phyloP scores from a whole-genome alignment of 2,329 filamentous ascomycete species.

The Peltaster fructicola region DNA sequence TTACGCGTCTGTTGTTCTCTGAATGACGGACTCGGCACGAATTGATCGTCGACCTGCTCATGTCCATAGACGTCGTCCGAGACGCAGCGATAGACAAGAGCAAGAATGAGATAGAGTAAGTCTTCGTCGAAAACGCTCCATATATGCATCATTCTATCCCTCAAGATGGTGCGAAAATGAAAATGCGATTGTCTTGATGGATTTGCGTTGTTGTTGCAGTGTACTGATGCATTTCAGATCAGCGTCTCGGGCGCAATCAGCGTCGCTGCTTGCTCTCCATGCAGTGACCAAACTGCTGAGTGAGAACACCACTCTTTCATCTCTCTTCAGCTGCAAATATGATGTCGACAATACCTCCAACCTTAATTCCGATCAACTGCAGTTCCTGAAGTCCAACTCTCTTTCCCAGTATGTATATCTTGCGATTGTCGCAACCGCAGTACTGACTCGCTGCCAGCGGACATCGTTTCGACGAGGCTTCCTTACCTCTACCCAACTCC shows the following conservation, averaged over 20 bases:
- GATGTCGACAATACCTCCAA: constrained; percentile 3
- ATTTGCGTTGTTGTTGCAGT: constrained; percentile 21
- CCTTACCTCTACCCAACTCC: constrained; percentile 31
- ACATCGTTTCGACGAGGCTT: constrained; percentile 38
- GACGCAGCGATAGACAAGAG: constrained; percentile 23
- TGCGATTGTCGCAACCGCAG: constrained; percentile 2
- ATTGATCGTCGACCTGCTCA: constrained; percentile 24
- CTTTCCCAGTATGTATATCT: constrained; percentile 5
- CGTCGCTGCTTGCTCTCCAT: constrained; percentile 4
- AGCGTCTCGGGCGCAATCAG: constrained; percentile 3
- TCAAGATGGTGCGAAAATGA: constrained; percentile 19
- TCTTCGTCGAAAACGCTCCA: constrained; percentile 9
- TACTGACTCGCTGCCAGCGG: constrained; percentile 25
- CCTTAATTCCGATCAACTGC: constrained; percentile 4
- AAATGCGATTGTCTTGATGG: constrained; percentile 20
- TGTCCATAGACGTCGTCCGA: constrained; percentile 30
- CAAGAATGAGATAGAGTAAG: constrained; percentile 28
- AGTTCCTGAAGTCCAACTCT: constrained; percentile 5
- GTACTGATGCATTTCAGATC: constrained; percentile 8
- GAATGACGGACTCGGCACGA: constrained; percentile 31
- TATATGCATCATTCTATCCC: constrained; percentile 13
- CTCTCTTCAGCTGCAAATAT: constrained; percentile 4
- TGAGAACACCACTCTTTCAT: constrained; percentile 5
- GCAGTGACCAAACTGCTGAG: constrained; percentile 6
- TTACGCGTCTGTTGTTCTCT: constrained; percentile 13